Evolutionary conservation across 2,329 filamentous ascomycete genomes (phyloP), one percentile per base, ranked within the genome.

Genomic region (Akanthomyces dipterigenus): DNA sequence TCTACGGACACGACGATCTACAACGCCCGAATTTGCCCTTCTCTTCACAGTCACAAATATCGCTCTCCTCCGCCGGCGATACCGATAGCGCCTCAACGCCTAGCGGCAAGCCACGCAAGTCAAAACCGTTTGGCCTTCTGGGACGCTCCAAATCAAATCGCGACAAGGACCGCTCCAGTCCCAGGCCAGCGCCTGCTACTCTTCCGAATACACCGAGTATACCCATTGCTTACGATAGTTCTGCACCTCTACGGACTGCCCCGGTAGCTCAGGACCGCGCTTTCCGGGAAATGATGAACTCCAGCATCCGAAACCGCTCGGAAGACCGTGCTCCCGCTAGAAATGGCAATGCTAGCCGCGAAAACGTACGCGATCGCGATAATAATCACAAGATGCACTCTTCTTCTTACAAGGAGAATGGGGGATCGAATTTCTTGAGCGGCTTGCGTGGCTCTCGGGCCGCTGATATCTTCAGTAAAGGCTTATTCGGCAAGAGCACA

Each of bases 391-490:
- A 75, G 69, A 76, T 72, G 65, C 83, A 79, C 67, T 80, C 77
- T 31, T 80, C 82, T 1, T 83, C 85, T 0, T 77, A 81, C 65
- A 82, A 82, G 58, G 86, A 88, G 51, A 85, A 82, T 53, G 85
- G 87, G 18, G 84, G 86, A 11, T 79, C 75, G 51, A 80, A 82
- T 2, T 86, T 95, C 60, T 84, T 95, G 69, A 89, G 83, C 65
- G 91, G 88, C 61, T 76, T 95, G 50, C 89, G 88, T 66, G 88
- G 82, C 67, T 87, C 87, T 5, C 88, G 87, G 67, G 89, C 90
- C 60, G 90, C 90, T 24, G 90, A 91, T 64, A 91, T 91, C 69
- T 85, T 93, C 64, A 88, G 90, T 65, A 93, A 92, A 70, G 88
- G 89, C 11, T 81, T 96, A 56, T 93, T 96, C 69, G 89, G 89